Conservation (phyloP, 345 rosid genomes). For the Arabidopsis thaliana region DNA sequence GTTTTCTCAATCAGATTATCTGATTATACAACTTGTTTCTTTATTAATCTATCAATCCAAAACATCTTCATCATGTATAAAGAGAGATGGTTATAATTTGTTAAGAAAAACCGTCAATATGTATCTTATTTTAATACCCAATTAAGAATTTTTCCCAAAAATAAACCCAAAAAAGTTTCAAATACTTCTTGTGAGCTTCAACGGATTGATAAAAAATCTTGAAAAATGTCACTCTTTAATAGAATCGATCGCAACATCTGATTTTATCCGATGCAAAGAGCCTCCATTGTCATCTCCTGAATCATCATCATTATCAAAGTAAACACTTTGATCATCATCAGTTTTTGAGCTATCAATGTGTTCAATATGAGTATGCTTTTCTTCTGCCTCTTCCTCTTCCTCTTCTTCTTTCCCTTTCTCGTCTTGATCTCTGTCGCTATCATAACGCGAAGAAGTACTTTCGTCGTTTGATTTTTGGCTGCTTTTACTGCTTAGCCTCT, state of each 20-base stretch:
- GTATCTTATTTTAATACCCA: neutral
- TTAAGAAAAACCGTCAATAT: neutral
- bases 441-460: slow-evolving; percentile 39
- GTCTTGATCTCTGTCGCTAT: slow-evolving; percentile 18
- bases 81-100: slow-evolving; percentile 21
- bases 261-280: neutral
- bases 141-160: neutral
- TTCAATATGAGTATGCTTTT: slow-evolving; percentile 32
- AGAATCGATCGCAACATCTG: neutral
- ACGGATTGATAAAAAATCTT: neutral
- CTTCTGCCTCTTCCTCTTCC: neutral
- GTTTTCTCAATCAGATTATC: slow-evolving; percentile 11
- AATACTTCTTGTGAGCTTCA: slow-evolving; percentile 6
- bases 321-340: slow-evolving; percentile 43
- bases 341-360: slow-evolving; percentile 33
- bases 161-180: neutral
- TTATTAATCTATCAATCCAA: slow-evolving; percentile 21
- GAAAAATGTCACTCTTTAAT: neutral
- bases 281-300: slow-evolving; percentile 28
- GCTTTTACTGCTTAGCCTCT: slow-evolving; percentile 39
- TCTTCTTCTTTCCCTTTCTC: neutral
- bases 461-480: slow-evolving; percentile 41
- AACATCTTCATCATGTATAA: slow-evolving; percentile 28
- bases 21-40: slow-evolving; percentile 17
- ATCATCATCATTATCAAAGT: slow-evolving; percentile 38